Evolutionary conservation across 139 green algal genomes (phyloP).

Genomic region (Chlamydomonas eustigma): DNA sequence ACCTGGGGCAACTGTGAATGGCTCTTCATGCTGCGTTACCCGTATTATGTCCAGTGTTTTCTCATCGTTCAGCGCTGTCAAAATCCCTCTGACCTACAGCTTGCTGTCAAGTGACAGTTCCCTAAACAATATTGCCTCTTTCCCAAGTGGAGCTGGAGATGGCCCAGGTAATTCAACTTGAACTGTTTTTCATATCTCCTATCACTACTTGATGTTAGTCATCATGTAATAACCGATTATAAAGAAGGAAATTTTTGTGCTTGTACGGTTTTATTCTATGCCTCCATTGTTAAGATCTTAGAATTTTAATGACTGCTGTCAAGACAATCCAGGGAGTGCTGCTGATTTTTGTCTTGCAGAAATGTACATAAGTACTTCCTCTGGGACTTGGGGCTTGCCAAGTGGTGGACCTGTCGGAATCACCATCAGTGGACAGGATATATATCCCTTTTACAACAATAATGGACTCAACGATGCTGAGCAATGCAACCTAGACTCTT

Average conservation of each 20-base stretch:
- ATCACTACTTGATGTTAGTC: no score
- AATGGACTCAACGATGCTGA: neutral
- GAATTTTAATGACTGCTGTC: no score
- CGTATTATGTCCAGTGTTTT: neutral
- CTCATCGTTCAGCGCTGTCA: neutral
- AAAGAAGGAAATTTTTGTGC: no score
- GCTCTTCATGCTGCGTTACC: neutral
- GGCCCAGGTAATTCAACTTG: no score
- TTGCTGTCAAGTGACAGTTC: neutral
- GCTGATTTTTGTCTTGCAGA: neutral
- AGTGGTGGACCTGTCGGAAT: neutral
- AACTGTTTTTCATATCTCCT: no score
- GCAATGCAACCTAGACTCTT: neutral
- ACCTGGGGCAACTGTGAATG: neutral
- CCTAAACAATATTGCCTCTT: conserved; percentile 3
- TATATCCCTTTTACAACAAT: neutral
- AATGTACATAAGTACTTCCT: neutral
- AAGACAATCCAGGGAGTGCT: no score
- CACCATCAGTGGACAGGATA: neutral
- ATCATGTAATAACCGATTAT: no score
- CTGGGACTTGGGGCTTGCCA: neutral
- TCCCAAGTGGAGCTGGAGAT: neutral
- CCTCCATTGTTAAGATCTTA: no score
- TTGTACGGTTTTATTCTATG: no score
- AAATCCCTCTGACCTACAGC: conserved; percentile 8